These are phyloP conservation scores for Pestalotiopsis sp. DNA, from an alignment of 2,329 filamentous ascomycete genomes.

Conservation along the genomic window DNA sequence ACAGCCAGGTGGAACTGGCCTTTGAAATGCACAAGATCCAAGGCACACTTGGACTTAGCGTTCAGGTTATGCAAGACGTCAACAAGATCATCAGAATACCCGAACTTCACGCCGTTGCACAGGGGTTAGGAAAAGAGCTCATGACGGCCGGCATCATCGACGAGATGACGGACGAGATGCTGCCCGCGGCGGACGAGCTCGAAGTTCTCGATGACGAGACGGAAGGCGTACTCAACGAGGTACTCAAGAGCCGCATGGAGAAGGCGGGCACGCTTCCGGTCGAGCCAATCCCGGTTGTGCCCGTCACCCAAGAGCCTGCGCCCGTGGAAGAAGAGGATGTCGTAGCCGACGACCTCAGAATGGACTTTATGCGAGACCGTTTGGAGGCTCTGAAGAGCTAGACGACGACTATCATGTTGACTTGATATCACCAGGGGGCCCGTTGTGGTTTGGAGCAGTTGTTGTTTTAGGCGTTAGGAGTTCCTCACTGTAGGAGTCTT, in stretches of 20 bases:
- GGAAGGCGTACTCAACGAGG: conserved; percentile 84
- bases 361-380: conserved; percentile 91
- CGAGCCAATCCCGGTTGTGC: conserved; percentile 45
- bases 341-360: conserved; percentile 84
- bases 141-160: conserved; percentile 96
- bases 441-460: not conserved
- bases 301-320: conserved; percentile 55
- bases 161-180: conserved; percentile 89
- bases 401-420: no score
- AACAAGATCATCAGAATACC: conserved; percentile 84
- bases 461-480: not conserved
- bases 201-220: conserved; percentile 72
- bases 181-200: conserved; percentile 69
- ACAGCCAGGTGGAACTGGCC: conserved; percentile 96
- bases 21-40: conserved; percentile 96
- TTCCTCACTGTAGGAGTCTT: not conserved
- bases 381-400: conserved; percentile 89
- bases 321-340: conserved; percentile 70
- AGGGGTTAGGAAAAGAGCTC: conserved; percentile 81
- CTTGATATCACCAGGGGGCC: not conserved
- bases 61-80: conserved; percentile 96
- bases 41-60: conserved; percentile 82
- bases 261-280: conserved; percentile 55
- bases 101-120: conserved; percentile 87
- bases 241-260: conserved; percentile 80